Percentiles rank a stretch among this genome's conserved stretches.
Evolutionary conservation across 306 rosid genomes (phyloP).

Genomic region (Sicyos edulis): DNA sequence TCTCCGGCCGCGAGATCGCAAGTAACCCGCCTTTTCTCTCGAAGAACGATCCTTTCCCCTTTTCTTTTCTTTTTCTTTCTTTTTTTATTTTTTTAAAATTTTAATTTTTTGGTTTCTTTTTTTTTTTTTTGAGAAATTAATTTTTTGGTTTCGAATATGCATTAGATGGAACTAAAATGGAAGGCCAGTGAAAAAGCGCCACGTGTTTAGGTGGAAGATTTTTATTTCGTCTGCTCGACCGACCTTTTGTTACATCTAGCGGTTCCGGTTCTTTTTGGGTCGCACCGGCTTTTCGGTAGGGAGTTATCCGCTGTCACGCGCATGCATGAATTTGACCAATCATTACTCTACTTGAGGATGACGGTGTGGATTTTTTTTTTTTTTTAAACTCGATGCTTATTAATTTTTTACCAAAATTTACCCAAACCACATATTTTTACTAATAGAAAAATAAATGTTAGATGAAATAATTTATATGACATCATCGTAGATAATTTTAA

Average conservation of each 20-base stretch:
- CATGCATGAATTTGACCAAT: neutral
- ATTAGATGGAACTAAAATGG: slow-evolving; percentile 11
- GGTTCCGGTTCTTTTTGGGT: slow-evolving; percentile 15
- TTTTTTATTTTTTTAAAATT: no score
- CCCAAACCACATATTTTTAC: no score
- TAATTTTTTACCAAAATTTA: no score
- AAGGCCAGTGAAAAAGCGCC: slow-evolving; percentile 6
- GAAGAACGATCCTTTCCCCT: slow-evolving; percentile 10
- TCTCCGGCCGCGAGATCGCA: slow-evolving; percentile 24
- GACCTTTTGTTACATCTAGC: slow-evolving; percentile 24
- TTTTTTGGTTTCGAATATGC: neutral
- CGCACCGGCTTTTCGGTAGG: neutral
- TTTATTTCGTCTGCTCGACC: slow-evolving; percentile 27
- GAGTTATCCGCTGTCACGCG: slow-evolving; percentile 1
- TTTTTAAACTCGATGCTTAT: no score
- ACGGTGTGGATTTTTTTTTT: neutral
- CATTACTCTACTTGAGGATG: neutral
- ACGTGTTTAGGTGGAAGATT: slow-evolving; percentile 26
- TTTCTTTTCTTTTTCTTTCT: neutral
- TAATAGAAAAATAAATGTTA: no score
- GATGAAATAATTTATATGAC: no score
- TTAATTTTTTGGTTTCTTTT: neutral
- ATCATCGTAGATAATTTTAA: no score
- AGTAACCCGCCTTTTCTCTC: slow-evolving; percentile 30
- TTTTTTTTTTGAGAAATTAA: no score